Conservation (phyloP, 2,329 filamentous ascomycete species). For the Aureobasidium sp. region DNA sequence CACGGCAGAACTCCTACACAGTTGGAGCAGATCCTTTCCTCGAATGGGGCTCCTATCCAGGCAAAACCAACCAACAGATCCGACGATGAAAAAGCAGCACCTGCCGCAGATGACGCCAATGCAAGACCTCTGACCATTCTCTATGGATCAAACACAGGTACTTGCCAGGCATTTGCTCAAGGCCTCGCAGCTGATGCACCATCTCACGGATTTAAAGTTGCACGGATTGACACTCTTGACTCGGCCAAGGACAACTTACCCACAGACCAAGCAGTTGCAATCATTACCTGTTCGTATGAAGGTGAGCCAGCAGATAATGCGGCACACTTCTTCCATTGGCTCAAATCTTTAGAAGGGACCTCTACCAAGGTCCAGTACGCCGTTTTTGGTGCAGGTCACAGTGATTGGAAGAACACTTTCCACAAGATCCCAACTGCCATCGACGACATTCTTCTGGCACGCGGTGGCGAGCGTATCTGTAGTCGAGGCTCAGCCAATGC, state of each 20-base stretch:
- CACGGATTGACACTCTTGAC: slow-evolving; percentile 51
- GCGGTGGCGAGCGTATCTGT: slow-evolving; percentile 44
- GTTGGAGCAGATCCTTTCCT: slow-evolving; percentile 33
- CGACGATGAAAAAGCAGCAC: neutral
- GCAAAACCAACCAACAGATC: slow-evolving; percentile 3
- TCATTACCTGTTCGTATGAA: slow-evolving; percentile 67
- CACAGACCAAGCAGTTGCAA: slow-evolving; percentile 53
- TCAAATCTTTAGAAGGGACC: slow-evolving; percentile 45
- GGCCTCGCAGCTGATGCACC: slow-evolving; percentile 53
- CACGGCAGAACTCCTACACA: slow-evolving; percentile 40
- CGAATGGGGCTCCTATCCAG: slow-evolving; percentile 9
- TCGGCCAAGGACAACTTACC: slow-evolving; percentile 54
- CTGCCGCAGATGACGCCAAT: neutral
- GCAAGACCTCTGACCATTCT: slow-evolving; percentile 54
- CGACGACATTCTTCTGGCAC: slow-evolving; percentile 46
- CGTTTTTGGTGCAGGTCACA: slow-evolving; percentile 62
- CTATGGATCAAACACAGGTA: slow-evolving; percentile 69
- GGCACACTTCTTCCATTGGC: slow-evolving; percentile 59
- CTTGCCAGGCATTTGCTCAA: slow-evolving; percentile 63
- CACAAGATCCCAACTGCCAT: slow-evolving; percentile 60
- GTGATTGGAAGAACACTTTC: slow-evolving; percentile 54
- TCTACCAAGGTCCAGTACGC: slow-evolving; percentile 54
- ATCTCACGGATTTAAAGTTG: slow-evolving; percentile 52
- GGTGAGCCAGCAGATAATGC: slow-evolving; percentile 69
- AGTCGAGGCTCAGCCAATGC: slow-evolving; percentile 53